A percentile compares a stretch with the other conserved stretches of the same genome.
These are phyloP conservation scores for Syzygium syzygioides DNA, from an alignment of 441 rosid genomes.

Conservation along the genomic window DNA sequence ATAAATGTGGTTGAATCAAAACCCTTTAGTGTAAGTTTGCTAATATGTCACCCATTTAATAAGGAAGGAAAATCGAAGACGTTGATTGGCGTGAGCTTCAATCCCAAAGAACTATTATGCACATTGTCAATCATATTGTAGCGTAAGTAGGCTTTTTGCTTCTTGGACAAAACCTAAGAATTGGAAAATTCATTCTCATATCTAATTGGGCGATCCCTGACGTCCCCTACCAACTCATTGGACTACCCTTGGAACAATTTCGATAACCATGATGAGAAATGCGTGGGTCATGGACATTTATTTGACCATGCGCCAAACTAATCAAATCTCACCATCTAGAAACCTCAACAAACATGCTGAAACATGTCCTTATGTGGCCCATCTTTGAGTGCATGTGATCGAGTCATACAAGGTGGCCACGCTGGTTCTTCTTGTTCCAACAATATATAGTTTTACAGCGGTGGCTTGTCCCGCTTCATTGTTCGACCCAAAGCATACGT, in stretches of 20 bases:
- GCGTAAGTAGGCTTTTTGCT: neutral
- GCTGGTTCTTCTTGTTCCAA: neutral
- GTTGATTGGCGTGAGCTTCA: neutral
- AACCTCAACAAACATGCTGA: neutral
- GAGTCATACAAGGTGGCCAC: neutral
- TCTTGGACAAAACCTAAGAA: neutral
- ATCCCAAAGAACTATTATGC: neutral
- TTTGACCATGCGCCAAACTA: neutral
- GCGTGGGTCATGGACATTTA: neutral
- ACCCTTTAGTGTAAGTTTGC: neutral
- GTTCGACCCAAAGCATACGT: neutral
- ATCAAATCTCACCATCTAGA: neutral
- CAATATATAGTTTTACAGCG: neutral
- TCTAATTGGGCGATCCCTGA: neutral
- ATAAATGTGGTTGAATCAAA: neutral
- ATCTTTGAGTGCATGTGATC: neutral
- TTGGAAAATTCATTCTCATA: neutral
- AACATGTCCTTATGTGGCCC: neutral
- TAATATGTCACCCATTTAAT: neutral
- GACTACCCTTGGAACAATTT: neutral
- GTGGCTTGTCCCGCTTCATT: neutral
- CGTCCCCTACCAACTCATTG: neutral
- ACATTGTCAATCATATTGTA: neutral
- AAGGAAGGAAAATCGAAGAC: neutral
- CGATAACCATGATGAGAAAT: neutral